Conservation (phyloP, 106 monocot genomes). For the Alisma plantagoaquatica region DNA sequence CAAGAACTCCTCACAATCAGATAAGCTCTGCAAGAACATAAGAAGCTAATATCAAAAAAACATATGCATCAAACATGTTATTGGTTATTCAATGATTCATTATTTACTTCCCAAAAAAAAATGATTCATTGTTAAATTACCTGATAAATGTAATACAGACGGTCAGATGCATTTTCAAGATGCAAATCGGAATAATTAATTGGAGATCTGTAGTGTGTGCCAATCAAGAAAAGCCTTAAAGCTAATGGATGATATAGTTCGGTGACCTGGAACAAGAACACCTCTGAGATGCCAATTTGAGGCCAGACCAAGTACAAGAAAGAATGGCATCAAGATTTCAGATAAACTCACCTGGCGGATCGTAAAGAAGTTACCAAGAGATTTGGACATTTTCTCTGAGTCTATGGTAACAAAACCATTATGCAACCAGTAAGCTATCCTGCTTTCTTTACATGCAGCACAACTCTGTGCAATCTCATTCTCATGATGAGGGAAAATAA, state of each 20-base stretch:
- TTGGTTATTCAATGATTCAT: too few species aligned
- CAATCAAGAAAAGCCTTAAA: constrained; percentile 88
- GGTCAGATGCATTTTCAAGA: constrained; percentile 77
- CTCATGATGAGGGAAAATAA: constrained; percentile 96
- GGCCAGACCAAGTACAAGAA: not conserved
- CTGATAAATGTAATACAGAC: constrained; percentile 91
- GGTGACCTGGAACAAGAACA: constrained; percentile 51
- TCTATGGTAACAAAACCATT: constrained; percentile 93
- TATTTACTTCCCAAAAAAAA: too few species aligned
- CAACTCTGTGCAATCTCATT: constrained; percentile 99
- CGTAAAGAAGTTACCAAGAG: constrained; percentile 83
- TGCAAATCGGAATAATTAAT: constrained; percentile 71
- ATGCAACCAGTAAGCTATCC: constrained; percentile 73
- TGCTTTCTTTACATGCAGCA: constrained; percentile 68
- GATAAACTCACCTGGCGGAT: constrained; percentile 53
- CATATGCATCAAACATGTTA: too few species aligned
- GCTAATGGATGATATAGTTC: constrained; percentile 83
- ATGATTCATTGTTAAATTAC: constrained; percentile 15
- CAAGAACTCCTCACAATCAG: constrained; percentile 67
- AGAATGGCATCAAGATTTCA: not conserved
- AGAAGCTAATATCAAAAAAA: not conserved
- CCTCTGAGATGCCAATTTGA: not conserved
- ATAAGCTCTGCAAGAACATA: constrained; percentile 41
- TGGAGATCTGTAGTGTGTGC: constrained; percentile 82
- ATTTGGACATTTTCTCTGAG: constrained; percentile 94